These are phyloP conservation scores for Pleodorina starrii DNA, from an alignment of 139 green algal species.

Conservation along the genomic window DNA sequence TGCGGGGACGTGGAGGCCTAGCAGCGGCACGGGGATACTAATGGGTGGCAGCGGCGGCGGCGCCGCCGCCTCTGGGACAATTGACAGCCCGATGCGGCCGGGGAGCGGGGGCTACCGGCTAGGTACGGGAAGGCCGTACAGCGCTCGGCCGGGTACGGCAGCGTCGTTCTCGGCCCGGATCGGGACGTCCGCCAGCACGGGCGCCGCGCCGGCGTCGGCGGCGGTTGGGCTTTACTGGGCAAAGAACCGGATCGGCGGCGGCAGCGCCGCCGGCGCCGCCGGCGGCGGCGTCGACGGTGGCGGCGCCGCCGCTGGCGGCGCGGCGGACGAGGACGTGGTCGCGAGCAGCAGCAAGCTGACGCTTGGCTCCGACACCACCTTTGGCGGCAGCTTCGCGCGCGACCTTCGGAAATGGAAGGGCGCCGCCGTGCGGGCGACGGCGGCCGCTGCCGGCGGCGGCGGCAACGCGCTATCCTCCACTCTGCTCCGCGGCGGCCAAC, in stretches of 20 bases:
- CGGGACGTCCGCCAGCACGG: slow-evolving; percentile 31
- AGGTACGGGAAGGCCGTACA: slow-evolving; percentile 29
- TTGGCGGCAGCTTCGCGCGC: slow-evolving; percentile 56
- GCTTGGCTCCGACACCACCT: slow-evolving; percentile 24
- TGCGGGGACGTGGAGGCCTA: background rate
- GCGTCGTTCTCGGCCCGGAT: background rate
- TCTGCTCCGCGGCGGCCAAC: slow-evolving; percentile 28
- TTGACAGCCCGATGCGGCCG: slow-evolving; percentile 12
- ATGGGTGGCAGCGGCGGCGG: background rate
- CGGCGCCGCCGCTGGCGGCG: background rate
- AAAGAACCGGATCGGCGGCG: slow-evolving; percentile 55
- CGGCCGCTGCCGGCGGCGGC: background rate
- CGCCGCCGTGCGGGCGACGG: background rate
- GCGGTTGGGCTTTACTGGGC: slow-evolving; percentile 58
- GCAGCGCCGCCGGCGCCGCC: background rate
- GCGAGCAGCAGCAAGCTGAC: slow-evolving; percentile 45
- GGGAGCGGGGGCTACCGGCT: background rate
- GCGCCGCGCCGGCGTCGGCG: slow-evolving; percentile 1
- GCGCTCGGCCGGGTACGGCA: slow-evolving; percentile 35
- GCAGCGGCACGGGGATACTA: slow-evolving; percentile 8
- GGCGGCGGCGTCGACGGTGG: background rate
- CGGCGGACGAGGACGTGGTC: background rate
- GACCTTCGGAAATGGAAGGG: slow-evolving; percentile 60
- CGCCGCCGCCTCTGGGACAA: background rate
- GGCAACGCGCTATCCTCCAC: slow-evolving; percentile 15